Percentiles rank a stretch among this genome's conserved stretches.
phyloP scores from a whole-genome alignment of 2,329 filamentous ascomycete species.

The Tolypocladium capitatum region DNA sequence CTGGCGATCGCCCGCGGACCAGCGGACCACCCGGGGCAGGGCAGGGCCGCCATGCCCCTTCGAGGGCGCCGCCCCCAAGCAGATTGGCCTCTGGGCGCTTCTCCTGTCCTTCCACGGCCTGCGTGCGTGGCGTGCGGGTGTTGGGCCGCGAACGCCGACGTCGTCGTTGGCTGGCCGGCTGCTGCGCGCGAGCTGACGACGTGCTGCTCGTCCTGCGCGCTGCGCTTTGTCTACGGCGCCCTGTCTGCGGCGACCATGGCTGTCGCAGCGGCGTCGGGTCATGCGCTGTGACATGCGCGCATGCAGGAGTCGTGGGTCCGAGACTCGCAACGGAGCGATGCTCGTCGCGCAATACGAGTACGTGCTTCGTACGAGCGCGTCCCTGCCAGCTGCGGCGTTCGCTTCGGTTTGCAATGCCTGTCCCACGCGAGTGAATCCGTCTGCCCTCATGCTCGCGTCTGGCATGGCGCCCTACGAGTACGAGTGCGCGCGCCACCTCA shows the following conservation, averaged over 20 bases:
- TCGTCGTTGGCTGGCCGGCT: no score
- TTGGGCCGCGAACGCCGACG: not conserved
- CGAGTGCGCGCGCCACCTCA: no score
- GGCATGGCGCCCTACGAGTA: not conserved
- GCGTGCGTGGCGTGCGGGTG: not conserved
- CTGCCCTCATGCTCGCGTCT: not conserved
- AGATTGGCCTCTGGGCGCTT: not conserved
- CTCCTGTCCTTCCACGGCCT: not conserved
- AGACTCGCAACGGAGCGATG: no score
- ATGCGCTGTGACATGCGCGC: not conserved
- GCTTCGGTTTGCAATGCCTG: not conserved
- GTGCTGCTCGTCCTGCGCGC: no score
- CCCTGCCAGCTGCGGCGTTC: not conserved
- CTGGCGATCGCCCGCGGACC: no score
- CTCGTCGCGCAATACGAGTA: no score
- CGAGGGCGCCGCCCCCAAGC: not conserved
- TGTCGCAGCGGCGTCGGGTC: not conserved
- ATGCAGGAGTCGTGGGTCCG: not conserved
- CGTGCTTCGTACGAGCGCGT: no score
- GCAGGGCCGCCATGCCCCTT: not conserved
- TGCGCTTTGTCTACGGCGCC: not conserved
- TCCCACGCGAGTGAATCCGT: not conserved
- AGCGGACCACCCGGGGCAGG: no score
- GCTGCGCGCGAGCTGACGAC: not conserved
- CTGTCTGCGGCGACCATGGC: not conserved